Evolutionary conservation across 345 rosid species (phyloP), one percentile per base, ranked within the genome.

Genomic region (Citrus reticulata): DNA sequence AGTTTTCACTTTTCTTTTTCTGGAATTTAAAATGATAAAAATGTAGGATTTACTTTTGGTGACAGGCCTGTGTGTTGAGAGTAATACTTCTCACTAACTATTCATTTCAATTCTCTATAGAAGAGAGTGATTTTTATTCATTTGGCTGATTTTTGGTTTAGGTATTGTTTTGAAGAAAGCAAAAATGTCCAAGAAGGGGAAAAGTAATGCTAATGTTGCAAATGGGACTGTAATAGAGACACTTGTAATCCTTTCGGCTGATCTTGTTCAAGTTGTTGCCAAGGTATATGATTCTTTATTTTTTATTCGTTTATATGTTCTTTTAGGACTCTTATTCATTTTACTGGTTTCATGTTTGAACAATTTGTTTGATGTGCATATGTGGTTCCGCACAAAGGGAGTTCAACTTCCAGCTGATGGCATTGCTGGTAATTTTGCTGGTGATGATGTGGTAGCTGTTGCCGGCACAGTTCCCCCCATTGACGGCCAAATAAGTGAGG

Each of bases 151-250:
- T 34, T 73, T 82, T 80, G 82, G 29, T 80, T 34, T 68, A 95
- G 98, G 94, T 74, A 83, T 92, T 88, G 92, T 95, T 62, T 81
- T 95, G 91, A 91, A 93, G 91, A 85, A 90, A 75, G 98, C 98
- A 37, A 92, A 81, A 73, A 79, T 93, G 88, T 89, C 87, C 25
- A 91, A 83, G 82, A 93, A 85, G 83, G 95, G 98, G 55, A 90
- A 84, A 80, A 87, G 90, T 68, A 79, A 81, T 79, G 78, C 94
- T 58, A 95, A 91, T 88, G 89, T 93, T 34, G 78, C 84, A 5
- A 77, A 69, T 77, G 91, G 87, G 70, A 82, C 46, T 79, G 74
- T 90, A 74, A 79, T 95, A 60, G 91, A 91, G 72, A 91, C 97
- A 2, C 93, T 93, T 77, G 91, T 93, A 70, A 88, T 95, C 74